phyloP scores from a whole-genome alignment of 1,139 yeast species.

The Candida sp. region DNA sequence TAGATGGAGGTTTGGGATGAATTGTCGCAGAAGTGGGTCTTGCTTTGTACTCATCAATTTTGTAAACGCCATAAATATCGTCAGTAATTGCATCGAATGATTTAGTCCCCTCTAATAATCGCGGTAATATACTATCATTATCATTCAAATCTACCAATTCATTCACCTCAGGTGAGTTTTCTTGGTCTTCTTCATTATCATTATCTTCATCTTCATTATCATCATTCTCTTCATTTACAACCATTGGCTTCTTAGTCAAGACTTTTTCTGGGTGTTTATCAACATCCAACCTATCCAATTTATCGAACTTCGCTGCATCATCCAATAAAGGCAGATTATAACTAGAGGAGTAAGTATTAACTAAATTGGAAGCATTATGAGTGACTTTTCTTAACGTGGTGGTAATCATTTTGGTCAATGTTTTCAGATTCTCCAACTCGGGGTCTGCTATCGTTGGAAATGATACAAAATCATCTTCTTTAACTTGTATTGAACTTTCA shows the following conservation, averaged over 20 bases:
- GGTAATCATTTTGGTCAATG: conserved; percentile 31
- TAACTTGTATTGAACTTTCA: conserved; percentile 4
- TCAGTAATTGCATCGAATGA: background rate
- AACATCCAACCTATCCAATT: background rate
- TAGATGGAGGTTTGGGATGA: conserved; percentile 4
- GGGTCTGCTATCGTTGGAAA: conserved; percentile 48
- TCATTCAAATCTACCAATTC: background rate
- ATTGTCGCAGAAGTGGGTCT: conserved; percentile 3
- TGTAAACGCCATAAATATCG: background rate
- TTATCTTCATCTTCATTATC: background rate
- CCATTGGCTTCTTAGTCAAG: background rate
- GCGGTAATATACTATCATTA: background rate
- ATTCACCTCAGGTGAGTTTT: background rate
- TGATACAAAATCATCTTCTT: conserved; percentile 33
- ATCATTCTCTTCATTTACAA: background rate
- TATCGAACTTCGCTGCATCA: conserved; percentile 1
- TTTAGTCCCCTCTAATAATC: background rate
- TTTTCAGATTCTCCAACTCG: conserved; percentile 27
- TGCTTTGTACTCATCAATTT: background rate
- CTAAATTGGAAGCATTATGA: conserved; percentile 40
- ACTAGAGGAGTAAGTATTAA: conserved; percentile 23
- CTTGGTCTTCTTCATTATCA: too few species aligned
- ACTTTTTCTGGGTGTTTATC: background rate
- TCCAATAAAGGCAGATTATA: conserved; percentile 3
- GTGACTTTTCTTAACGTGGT: conserved; percentile 45